Evolutionary conservation across 2,329 filamentous ascomycete genomes (phyloP).

Genomic region (Colletotrichum orchidophilum): DNA sequence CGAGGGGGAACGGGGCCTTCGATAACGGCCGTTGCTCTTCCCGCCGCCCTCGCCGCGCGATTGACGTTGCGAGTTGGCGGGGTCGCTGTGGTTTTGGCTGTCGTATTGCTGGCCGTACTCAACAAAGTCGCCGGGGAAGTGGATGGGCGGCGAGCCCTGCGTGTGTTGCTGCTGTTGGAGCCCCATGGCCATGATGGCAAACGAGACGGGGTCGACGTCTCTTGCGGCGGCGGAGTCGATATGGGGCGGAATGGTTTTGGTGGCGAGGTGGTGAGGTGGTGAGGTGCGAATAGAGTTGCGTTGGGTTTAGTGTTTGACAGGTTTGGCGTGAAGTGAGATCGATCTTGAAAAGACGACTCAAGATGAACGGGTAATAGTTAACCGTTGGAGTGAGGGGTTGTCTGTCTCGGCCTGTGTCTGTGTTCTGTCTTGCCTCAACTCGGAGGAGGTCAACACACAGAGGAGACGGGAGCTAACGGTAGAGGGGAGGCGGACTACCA

Average conservation of each 20-base stretch:
- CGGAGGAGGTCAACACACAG: not conserved
- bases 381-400: not conserved
- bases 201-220: constrained; percentile 8
- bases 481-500: not conserved
- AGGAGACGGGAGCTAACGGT: not conserved
- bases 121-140: constrained; percentile 28
- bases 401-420: not conserved
- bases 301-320: not conserved
- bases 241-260: not conserved
- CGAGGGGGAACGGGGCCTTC: constrained; percentile 26
- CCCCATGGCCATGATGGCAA: constrained; percentile 30
- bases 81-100: constrained; percentile 8
- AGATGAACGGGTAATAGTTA: not conserved
- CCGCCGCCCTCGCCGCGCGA: constrained; percentile 7
- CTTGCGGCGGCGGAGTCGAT: not conserved
- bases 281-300: not conserved
- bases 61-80: not conserved
- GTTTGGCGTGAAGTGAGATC: not conserved
- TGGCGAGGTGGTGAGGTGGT: not conserved
- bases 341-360: not conserved
- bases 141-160: constrained; percentile 21
- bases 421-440: not conserved
- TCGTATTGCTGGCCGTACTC: constrained; percentile 28
- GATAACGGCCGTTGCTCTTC: constrained; percentile 30
- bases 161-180: constrained; percentile 26